phyloP scores from a whole-genome alignment of 1,284 basidiomycete species.

The Ceratobasidium sp. region DNA sequence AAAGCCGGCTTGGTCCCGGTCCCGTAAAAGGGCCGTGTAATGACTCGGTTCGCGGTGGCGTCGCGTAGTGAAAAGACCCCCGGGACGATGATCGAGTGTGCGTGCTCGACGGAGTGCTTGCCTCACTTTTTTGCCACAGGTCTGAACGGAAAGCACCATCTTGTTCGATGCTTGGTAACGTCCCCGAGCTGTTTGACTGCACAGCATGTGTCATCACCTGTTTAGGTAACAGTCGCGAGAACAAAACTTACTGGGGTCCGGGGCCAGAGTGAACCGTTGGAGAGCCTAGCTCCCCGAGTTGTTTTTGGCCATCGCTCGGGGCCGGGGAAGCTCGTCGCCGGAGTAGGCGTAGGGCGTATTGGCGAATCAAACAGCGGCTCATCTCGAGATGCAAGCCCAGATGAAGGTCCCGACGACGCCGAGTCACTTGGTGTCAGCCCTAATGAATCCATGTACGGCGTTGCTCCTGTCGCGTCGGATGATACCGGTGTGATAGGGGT shows the following conservation, averaged over 20 bases:
- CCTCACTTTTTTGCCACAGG: constrained; percentile 5
- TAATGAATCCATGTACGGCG: constrained; percentile 28
- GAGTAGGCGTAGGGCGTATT: not conserved
- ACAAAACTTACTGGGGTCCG: constrained; percentile 30
- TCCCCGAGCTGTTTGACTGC: constrained; percentile 21
- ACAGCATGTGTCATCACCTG: not conserved
- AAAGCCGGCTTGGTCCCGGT: constrained; percentile 7
- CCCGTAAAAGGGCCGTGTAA: not conserved
- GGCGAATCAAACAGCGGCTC: constrained; percentile 25
- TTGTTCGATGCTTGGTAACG: constrained; percentile 6
- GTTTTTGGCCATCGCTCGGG: constrained; percentile 9
- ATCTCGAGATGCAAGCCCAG: constrained; percentile 27
- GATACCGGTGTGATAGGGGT: not conserved
- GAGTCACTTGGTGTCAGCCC: constrained; percentile 22
- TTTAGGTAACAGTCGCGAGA: not conserved
- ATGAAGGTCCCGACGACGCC: not conserved
- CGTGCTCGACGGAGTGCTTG: constrained; percentile 8
- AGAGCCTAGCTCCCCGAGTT: not conserved
- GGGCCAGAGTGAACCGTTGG: constrained; percentile 14
- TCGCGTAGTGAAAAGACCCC: constrained; percentile 6
- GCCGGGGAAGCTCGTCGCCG: not conserved
- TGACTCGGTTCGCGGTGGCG: constrained; percentile 28
- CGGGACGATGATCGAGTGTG: constrained; percentile 7
- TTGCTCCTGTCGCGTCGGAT: constrained; percentile 1
- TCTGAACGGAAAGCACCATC: constrained; percentile 8